Base-by-base conservation (phyloP, 371 early-diverging fungal genomes). In the Syncephalastrum monosporum region DNA sequence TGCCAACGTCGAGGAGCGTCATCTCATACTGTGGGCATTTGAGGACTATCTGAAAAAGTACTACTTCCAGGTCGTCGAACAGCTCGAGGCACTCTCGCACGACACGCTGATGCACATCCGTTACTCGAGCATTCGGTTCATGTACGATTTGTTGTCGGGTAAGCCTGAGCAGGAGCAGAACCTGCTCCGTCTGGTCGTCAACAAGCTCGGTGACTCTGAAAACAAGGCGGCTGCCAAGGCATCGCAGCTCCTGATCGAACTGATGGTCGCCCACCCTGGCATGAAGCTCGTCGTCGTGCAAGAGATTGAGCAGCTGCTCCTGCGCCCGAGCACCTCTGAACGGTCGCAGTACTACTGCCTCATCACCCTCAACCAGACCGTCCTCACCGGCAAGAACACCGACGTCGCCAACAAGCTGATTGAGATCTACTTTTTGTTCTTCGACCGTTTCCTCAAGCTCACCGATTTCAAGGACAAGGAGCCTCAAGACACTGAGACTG, bases 161-260 rank as follows among this genome's bases (percentile, higher is more conserved):
- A 96, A 95, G 68, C 94, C 97, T 7, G 98, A 98, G 73, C 95
- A 97, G 74, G 98, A 98, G 65, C 90, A 91, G 53, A 96, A 95
- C 61, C 78, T 98, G 57, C 81, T 98, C 45, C 83, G 89, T 41
- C 65, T 98, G 53, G 81, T 98, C 21, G 89, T 94, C 59, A 96
- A 95, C 87, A 98, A 97, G 69, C 74, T 98, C 52, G 98, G 98
- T 64, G 98, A 98, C 73, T 74, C 77, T 13, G 94, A 94, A 56
- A 86, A 88, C 60, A 91, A 92, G 70, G 80, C 95, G 25, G 91
- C 95, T 0, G 86, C 93, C 47, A 94, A 93, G 65, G 82, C 93
- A 8, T 84, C 88, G 3, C 89, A 86, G 55, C 74, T 91, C 54
- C 58, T 92, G 15, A 82, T 92, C 44, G 84, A 89, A 49, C 65